Evolutionary conservation across 2,329 filamentous ascomycete genomes (phyloP).

Genomic region (Pestalotiopsis sp.): DNA sequence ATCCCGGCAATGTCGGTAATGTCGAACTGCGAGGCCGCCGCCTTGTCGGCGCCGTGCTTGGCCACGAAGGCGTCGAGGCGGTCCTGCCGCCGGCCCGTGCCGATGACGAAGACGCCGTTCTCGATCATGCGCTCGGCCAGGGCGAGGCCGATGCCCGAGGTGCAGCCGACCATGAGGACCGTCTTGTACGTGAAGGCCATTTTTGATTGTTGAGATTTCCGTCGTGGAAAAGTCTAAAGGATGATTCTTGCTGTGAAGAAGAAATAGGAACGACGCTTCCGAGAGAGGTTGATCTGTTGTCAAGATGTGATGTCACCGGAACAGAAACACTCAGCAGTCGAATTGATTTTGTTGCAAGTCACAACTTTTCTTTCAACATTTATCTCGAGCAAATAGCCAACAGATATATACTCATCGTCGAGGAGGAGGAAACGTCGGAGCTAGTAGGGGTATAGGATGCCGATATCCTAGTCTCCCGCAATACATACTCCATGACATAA

Average conservation of each 20-base stretch:
- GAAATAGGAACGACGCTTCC: too few species aligned
- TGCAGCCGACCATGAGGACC: slow-evolving; percentile 30
- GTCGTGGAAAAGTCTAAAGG: too few species aligned
- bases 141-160: slow-evolving; percentile 29
- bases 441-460: neutral
- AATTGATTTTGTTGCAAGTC: too few species aligned
- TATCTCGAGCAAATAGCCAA: neutral
- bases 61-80: slow-evolving; percentile 51
- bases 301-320: too few species aligned
- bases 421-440: neutral
- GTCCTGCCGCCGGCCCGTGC: slow-evolving; percentile 56
- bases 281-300: too few species aligned
- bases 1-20: slow-evolving; percentile 43
- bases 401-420: neutral
- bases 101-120: slow-evolving; percentile 54
- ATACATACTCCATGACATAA: neutral
- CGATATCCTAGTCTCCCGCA: neutral
- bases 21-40: slow-evolving; percentile 44
- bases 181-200: slow-evolving; percentile 32
- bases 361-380: neutral
- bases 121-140: slow-evolving; percentile 39
- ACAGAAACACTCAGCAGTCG: too few species aligned
- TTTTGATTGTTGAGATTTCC: neutral
- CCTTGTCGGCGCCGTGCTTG: slow-evolving; percentile 46
- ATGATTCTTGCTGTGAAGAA: too few species aligned